A percentile compares a stretch with the other conserved stretches of the same genome.
Conservation (phyloP, 1,284 basidiomycete genomes). For the Ustilago curta region DNA sequence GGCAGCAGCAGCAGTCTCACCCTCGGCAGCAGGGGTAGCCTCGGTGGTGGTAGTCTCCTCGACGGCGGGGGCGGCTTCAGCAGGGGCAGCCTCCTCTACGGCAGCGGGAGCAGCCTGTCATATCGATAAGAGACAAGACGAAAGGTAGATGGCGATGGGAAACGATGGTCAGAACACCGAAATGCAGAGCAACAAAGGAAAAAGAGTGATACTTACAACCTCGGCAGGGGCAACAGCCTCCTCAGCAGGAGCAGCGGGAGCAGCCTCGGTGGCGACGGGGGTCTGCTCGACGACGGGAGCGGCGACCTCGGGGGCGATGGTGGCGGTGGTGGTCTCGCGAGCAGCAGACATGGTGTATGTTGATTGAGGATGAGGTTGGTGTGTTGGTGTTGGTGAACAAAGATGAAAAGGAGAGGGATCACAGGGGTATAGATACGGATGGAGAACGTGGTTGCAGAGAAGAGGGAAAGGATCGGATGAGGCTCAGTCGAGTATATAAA, state of each 20-base stretch:
- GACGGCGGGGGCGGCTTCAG: constrained; percentile 28
- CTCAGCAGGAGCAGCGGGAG: constrained; percentile 30
- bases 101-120: constrained; percentile 16
- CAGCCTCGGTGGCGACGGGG: constrained; percentile 22
- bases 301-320: constrained; percentile 36
- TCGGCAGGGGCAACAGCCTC: constrained; percentile 34
- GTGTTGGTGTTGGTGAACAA: constrained; percentile 12
- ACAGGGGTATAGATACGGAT: constrained; percentile 15
- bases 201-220: constrained; percentile 16
- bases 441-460: constrained; percentile 6
- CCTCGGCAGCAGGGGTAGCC: constrained; percentile 19
- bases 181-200: background rate
- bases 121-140: background rate
- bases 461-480: constrained; percentile 11
- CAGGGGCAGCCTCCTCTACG: constrained; percentile 16
- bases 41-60: constrained; percentile 29
- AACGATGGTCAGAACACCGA: background rate
- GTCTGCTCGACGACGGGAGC: constrained; percentile 39
- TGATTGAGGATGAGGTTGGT: constrained; percentile 3
- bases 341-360: constrained; percentile 49
- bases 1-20: constrained; percentile 18
- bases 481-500: constrained; percentile 42
- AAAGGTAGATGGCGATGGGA: background rate
- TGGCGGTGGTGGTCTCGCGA: constrained; percentile 42
- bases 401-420: constrained; percentile 5